phyloP scores from a whole-genome alignment of 805 yeast genomes.

The Candida odintsovae region DNA sequence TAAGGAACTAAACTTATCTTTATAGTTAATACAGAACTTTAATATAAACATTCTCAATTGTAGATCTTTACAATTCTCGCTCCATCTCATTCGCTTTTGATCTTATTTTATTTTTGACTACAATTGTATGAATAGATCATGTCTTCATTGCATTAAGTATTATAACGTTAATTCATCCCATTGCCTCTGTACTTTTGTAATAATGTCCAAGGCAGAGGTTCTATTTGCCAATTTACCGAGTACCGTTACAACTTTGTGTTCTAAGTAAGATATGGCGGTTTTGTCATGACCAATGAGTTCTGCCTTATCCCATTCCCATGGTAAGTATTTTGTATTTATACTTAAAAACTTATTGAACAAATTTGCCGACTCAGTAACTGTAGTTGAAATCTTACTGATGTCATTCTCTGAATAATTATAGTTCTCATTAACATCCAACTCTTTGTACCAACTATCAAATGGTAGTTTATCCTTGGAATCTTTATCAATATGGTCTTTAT shows the following conservation, averaged over 20 bases:
- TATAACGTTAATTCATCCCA: slow-evolving; percentile 7
- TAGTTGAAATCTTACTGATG: slow-evolving; percentile 25
- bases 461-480: slow-evolving; percentile 15
- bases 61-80: no score
- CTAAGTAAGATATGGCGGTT: slow-evolving; percentile 4
- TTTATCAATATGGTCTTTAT: slow-evolving; percentile 7
- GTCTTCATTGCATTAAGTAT: background rate
- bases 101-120: no score
- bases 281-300: slow-evolving; percentile 3
- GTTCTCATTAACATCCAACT: slow-evolving; percentile 43
- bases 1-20: slow-evolving; percentile 35
- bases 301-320: slow-evolving; percentile 19
- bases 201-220: background rate
- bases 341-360: slow-evolving; percentile 8
- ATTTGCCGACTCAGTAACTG: slow-evolving; percentile 22
- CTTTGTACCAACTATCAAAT: slow-evolving; percentile 39
- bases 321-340: slow-evolving; percentile 6
- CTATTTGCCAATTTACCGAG: slow-evolving; percentile 4
- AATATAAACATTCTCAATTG: background rate
- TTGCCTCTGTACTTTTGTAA: background rate
- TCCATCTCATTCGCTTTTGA: no score
- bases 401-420: slow-evolving; percentile 40
- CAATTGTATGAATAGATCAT: no score
- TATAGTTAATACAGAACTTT: background rate
- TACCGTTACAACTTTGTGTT: slow-evolving; percentile 5